Percentiles rank a stretch among this genome's conserved stretches.
Evolutionary conservation across 768 basidiomycete genomes (phyloP).

Genomic region (Botryobasidium botryosum): DNA sequence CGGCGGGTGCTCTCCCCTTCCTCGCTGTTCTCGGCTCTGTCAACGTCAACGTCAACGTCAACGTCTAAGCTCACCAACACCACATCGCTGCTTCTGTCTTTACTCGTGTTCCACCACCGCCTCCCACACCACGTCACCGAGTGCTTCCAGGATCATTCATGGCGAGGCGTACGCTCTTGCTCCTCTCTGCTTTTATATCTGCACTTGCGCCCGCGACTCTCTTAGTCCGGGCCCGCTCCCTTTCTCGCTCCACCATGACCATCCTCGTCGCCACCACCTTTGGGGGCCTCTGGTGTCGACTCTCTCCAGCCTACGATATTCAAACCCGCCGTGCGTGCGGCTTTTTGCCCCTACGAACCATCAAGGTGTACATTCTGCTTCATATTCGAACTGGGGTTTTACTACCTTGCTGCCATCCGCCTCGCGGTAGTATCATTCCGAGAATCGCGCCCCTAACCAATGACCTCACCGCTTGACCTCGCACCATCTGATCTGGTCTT

Average conservation of each 20-base stretch:
- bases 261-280: conserved; percentile 68
- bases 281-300: conserved; percentile 76
- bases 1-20: conserved; percentile 83
- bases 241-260: conserved; percentile 85
- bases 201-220: not conserved
- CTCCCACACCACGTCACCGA: conserved; percentile 84
- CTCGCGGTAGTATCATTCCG: too few relatives aligned
- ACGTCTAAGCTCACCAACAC: conserved; percentile 64
- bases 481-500: too few relatives aligned
- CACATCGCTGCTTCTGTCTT: conserved; percentile 75
- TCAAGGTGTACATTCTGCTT: too few relatives aligned
- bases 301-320: conserved; percentile 40
- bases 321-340: too few relatives aligned
- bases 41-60: too few relatives aligned
- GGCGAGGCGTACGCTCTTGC: conserved; percentile 47
- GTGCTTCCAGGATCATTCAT: conserved; percentile 60
- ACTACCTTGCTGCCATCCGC: too few relatives aligned
- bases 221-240: conserved; percentile 70
- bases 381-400: too few relatives aligned
- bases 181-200: conserved; percentile 26
- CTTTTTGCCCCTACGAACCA: too few relatives aligned
- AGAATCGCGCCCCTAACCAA: too few relatives aligned
- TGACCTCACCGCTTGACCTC: too few relatives aligned
- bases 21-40: conserved; percentile 74
- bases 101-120: conserved; percentile 65